A percentile compares a stretch with the other conserved stretches of the same genome.
Evolutionary conservation across 192 early-diverging fungal species (phyloP).

Genomic region (Rhizophagus sp.): DNA sequence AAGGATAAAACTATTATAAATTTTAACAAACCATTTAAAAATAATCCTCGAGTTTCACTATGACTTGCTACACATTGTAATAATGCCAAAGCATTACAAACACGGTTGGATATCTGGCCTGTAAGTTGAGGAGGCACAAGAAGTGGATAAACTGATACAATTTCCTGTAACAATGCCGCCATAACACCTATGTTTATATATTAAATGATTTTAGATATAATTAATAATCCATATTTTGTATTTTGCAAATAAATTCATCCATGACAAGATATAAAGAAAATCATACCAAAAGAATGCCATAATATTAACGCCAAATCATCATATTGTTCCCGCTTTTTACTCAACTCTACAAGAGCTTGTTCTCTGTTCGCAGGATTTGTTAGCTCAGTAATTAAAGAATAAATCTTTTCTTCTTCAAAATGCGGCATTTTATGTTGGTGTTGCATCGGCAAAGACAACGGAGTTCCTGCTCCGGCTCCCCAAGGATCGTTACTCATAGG

Average conservation of each 20-base stretch:
- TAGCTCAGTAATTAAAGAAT: slow-evolving; percentile 83
- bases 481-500: slow-evolving; percentile 24
- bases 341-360: slow-evolving; percentile 88
- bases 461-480: slow-evolving; percentile 29
- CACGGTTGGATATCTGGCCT: slow-evolving; percentile 88
- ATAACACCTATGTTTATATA: slow-evolving; percentile 70
- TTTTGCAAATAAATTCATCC: not conserved
- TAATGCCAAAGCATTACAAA: slow-evolving; percentile 94
- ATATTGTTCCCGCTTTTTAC: slow-evolving; percentile 93
- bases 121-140: slow-evolving; percentile 86
- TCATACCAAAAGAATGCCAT: slow-evolving; percentile 92
- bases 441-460: slow-evolving; percentile 35
- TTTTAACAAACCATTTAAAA: slow-evolving; percentile 66
- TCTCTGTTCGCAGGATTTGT: slow-evolving; percentile 79
- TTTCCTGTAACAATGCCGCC: slow-evolving; percentile 93
- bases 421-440: slow-evolving; percentile 45
- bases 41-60: slow-evolving; percentile 82
- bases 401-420: slow-evolving; percentile 85
- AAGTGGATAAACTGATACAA: slow-evolving; percentile 92
- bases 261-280: not conserved
- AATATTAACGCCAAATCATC: slow-evolving; percentile 94
- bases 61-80: slow-evolving; percentile 96
- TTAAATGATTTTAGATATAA: too few species aligned
- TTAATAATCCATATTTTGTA: too few species aligned
- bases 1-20: not conserved